Base-by-base conservation (phyloP, 768 basidiomycete genomes). In the Dioszegia aurantiaca region DNA sequence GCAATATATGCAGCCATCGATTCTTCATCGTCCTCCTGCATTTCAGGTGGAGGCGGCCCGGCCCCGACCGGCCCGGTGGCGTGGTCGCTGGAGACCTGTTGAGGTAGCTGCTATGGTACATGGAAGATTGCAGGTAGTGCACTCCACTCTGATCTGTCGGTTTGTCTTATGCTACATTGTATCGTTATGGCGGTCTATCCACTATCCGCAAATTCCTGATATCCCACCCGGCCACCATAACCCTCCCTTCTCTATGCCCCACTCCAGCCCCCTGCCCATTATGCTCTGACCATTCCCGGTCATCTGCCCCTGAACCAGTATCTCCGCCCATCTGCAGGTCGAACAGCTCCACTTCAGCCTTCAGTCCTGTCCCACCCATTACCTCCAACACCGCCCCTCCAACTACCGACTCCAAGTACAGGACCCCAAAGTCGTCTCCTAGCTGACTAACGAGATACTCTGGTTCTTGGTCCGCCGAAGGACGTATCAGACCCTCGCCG, bases 391-490 rank as follows among this genome's bases (percentile, higher is more conserved):
- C 19, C 0, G 56, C 40, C 28, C 61, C 56, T 0, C 70, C 70
- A 24, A 72, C 60, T 3, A 60, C n/a, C 44, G 54, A 43, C 11
- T 69, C 63, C 4, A 66, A 43, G 52, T 68, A 74, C 9, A 72
- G 21, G 59, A 74, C 67, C 11, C 67, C 73, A 10, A 60, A 58
- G 17, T 59, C 60, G 14, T 65, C 55, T 14, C 63, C 28, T 2
- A 54, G 41, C 26, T 31, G 43, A 10, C 46, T 28, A 17, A 58
- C 19, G 1, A 24, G 30, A 9, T 61, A 52, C 24, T 51, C 55
- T 40, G 26, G 46, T 21, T 66, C 61, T n/a, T 54, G 28, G 3
- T 72, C 70, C 3, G 73, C 65, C 9, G 67, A 65, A 33, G 74
- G 74, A 30, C 72, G 33, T 4, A 76, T 68, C 30, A 74, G 55